phyloP scores from a whole-genome alignment of 768 basidiomycete species.

The Macrolepiota dolichaula region DNA sequence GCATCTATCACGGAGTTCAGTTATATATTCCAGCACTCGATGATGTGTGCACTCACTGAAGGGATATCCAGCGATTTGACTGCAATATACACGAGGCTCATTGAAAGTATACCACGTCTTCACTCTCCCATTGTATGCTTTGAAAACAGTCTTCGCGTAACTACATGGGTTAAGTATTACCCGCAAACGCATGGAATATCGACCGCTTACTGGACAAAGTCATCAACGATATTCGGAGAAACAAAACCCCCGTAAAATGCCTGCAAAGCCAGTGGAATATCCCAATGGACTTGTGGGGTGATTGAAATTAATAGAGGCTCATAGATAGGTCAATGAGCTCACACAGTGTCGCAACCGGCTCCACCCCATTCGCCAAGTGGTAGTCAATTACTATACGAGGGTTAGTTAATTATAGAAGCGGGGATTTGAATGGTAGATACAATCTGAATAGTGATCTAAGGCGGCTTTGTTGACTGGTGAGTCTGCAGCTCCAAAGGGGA shows the following conservation, averaged over 20 bases:
- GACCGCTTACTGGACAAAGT: slow-evolving; percentile 39
- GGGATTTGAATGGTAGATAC: slow-evolving; percentile 20
- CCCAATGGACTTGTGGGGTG: slow-evolving; percentile 40
- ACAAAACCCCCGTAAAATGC: slow-evolving; percentile 51
- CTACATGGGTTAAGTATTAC: slow-evolving; percentile 19
- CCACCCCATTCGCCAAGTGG: slow-evolving; percentile 35
- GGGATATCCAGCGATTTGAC: slow-evolving; percentile 33
- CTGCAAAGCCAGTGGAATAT: slow-evolving; percentile 41
- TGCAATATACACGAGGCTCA: slow-evolving; percentile 43
- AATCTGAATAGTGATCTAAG: slow-evolving; percentile 41
- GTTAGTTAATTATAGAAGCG: neutral
- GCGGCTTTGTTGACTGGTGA: slow-evolving; percentile 48
- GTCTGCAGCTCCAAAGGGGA: slow-evolving; percentile 45
- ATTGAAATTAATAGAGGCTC: neutral
- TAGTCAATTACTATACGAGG: slow-evolving; percentile 38
- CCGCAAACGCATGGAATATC: neutral
- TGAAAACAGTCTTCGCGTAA: slow-evolving; percentile 48
- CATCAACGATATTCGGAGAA: slow-evolving; percentile 40
- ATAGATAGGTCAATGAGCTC: slow-evolving; percentile 14
- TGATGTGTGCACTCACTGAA: slow-evolving; percentile 30
- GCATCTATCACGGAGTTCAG: slow-evolving; percentile 22
- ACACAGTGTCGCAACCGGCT: slow-evolving; percentile 50
- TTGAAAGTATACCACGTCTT: slow-evolving; percentile 56
- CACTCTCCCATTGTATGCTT: slow-evolving; percentile 43
- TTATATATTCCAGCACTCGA: too few species aligned